These are phyloP conservation scores for Fusarium papillatum DNA, from an alignment of 2,329 filamentous ascomycete species.

Conservation along the genomic window DNA sequence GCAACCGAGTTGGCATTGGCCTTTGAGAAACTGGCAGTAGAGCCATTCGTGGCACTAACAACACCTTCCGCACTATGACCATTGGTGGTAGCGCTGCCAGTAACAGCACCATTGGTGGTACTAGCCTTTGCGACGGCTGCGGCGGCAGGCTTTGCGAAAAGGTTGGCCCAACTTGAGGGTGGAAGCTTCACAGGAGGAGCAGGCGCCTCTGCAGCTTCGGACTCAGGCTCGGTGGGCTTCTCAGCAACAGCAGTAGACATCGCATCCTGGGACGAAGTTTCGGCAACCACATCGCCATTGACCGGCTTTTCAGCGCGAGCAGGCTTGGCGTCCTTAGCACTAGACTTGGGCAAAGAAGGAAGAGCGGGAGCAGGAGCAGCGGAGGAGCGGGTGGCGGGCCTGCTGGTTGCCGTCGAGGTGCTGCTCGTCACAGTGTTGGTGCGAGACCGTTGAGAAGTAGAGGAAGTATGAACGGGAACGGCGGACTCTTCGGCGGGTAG, in stretches of 20 bases:
- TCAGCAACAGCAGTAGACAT: constrained; percentile 33
- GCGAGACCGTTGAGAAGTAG: constrained; percentile 44
- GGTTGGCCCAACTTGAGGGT: constrained; percentile 56
- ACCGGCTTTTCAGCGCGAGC: constrained; percentile 42
- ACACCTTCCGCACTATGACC: constrained; percentile 36
- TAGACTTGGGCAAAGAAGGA: constrained; percentile 59
- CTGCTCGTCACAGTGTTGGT: constrained; percentile 41
- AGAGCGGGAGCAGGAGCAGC: constrained; percentile 59
- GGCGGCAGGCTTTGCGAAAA: constrained; percentile 51
- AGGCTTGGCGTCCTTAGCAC: constrained; percentile 47
- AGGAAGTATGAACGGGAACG: constrained; percentile 52
- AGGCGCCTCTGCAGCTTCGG: constrained; percentile 23
- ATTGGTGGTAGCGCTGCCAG: constrained; percentile 38
- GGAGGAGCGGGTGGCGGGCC: constrained; percentile 48
- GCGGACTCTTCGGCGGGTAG: constrained; percentile 50
- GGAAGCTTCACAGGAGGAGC: constrained; percentile 46
- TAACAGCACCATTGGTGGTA: constrained; percentile 45
- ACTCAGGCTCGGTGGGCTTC: constrained; percentile 41
- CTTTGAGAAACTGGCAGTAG: constrained; percentile 56
- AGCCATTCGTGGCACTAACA: constrained; percentile 32
- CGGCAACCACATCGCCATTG: constrained; percentile 34
- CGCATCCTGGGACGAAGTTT: constrained; percentile 23
- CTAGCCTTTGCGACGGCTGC: constrained; percentile 29
- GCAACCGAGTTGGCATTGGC: constrained; percentile 72
- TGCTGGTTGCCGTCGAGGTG: constrained; percentile 44